Evolutionary conservation across 495 filamentous ascomycete genomes (phyloP), one percentile per base, ranked within the genome.

Genomic region (Elasticomyces elasticus): DNA sequence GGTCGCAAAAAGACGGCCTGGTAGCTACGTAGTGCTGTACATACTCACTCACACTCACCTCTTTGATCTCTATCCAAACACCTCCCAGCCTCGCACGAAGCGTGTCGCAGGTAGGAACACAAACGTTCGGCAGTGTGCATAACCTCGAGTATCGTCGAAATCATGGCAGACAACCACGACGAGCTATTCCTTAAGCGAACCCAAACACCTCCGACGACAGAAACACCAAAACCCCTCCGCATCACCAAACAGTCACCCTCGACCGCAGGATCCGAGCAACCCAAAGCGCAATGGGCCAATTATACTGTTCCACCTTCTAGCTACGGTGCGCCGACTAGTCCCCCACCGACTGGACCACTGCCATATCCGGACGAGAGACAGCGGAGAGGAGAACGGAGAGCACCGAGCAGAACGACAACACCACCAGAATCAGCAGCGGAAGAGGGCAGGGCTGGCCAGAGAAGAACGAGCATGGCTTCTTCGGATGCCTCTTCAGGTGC

Each of bases 381-480:
- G 15, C 24, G 26, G 27, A 2, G 24, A 23, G 53, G 44, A n/a
- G 35, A 30, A 28, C 19, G 58, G 13, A 22, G 50, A 20, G 49
- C 50, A 24, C 43, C 52, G 26, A 52, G 58, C 26, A 20, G 58
- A 24, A 38, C 49, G 3, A 30, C 41, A 9, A 56, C 58, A 42
- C 58, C 53, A 33, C 46, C 31, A 26, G 45, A 54, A 19, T 33
- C 45, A 2, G 57, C 57, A 19, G 58, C 56, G 46, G 58, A 60
- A 38, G 53, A 40, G 12, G 20, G 52, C 23, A 38, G 25, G 23
- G 20, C 1, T 12, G 47, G 42, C 15, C 31, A 30, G 37, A 37
- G 54, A 25, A 49, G 58, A 31, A n/a, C 25, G 49, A 61, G 58
- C 26, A 61, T 61, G 54, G 31, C 40, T 35, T n/a, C n/a, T n/a